phyloP scores from a whole-genome alignment of 352 stramenopile genomes.

The Phytopythium vexans region DNA sequence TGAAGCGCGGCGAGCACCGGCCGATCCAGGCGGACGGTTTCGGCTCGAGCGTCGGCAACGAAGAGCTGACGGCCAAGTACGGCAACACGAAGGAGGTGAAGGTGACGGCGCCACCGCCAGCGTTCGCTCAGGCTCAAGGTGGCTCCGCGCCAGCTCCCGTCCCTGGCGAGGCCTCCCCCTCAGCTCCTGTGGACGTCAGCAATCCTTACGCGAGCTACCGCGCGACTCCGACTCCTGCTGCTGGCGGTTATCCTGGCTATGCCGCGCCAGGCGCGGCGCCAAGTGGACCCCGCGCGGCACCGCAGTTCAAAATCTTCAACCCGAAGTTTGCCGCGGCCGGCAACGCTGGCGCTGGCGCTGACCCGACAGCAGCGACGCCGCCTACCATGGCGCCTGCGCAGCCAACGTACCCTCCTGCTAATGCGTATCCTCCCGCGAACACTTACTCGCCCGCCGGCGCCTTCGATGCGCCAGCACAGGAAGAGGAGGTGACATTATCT shows the following conservation, averaged over 20 bases:
- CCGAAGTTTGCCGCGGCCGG: slow-evolving; percentile 52
- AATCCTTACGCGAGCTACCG: slow-evolving; percentile 63
- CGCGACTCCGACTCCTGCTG: slow-evolving; percentile 13
- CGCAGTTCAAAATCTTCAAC: slow-evolving; percentile 90
- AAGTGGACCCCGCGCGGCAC: slow-evolving; percentile 20
- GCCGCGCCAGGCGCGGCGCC: not conserved
- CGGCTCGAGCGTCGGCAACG: slow-evolving; percentile 86
- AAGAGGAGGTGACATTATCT: slow-evolving; percentile 74
- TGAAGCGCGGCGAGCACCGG: slow-evolving; percentile 71
- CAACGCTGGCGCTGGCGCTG: slow-evolving; percentile 13
- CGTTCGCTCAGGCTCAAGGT: slow-evolving; percentile 8
- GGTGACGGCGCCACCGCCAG: slow-evolving; percentile 68
- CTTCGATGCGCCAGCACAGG: slow-evolving; percentile 33
- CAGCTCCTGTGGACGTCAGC: slow-evolving; percentile 12
- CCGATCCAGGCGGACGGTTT: slow-evolving; percentile 88
- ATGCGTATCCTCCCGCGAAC: slow-evolving; percentile 5
- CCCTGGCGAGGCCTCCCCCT: slow-evolving; percentile 9
- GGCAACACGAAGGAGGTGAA: slow-evolving; percentile 85
- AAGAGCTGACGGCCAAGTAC: slow-evolving; percentile 86
- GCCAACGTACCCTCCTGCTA: slow-evolving; percentile 11
- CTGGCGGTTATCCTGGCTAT: slow-evolving; percentile 35
- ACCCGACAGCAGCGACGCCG: slow-evolving; percentile 8
- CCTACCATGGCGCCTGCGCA: slow-evolving; percentile 7
- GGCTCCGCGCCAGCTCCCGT: slow-evolving; percentile 6
- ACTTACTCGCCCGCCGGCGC: no score